Conservation (phyloP, 805 yeast species). For the Teunomyces kruisii region DNA sequence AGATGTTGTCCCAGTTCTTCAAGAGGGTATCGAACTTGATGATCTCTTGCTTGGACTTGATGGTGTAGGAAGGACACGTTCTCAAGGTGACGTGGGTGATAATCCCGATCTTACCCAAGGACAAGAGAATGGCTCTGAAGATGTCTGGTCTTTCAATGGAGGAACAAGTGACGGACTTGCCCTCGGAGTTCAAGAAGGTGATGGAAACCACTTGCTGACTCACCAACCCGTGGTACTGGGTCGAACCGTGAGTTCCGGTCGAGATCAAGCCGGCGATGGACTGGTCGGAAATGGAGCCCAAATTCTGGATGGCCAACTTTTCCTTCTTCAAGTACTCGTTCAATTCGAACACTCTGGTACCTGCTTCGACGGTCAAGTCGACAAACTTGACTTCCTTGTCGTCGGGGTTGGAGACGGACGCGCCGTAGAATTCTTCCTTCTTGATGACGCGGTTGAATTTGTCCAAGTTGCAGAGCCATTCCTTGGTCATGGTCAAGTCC, state of each 20-base stretch:
- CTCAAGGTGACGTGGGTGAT: constrained; percentile 84
- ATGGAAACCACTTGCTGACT: constrained; percentile 83
- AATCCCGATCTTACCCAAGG: constrained; percentile 89
- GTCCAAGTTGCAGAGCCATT: constrained; percentile 88
- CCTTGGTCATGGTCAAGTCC: constrained; percentile 80
- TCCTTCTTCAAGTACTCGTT: constrained; percentile 62
- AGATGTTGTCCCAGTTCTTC: constrained; percentile 70
- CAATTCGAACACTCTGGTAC: constrained; percentile 73
- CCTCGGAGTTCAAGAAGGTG: constrained; percentile 72
- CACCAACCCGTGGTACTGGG: constrained; percentile 88
- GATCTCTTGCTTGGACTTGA: constrained; percentile 79
- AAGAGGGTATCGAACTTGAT: constrained; percentile 74
- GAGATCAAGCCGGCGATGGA: constrained; percentile 94
- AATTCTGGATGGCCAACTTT: constrained; percentile 80
- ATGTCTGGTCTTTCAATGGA: constrained; percentile 60
- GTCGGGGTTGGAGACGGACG: constrained; percentile 26
- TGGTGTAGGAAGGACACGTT: constrained; percentile 78
- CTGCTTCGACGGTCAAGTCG: constrained; percentile 94
- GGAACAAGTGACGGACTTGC: constrained; percentile 68
- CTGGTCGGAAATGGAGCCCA: constrained; percentile 93
- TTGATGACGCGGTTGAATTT: constrained; percentile 57
- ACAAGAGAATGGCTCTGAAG: constrained; percentile 79
- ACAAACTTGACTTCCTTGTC: constrained; percentile 58
- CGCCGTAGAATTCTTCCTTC: constrained; percentile 48
- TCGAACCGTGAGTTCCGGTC: constrained; percentile 96